phyloP scores from a whole-genome alignment of 169 alveolate genomes.

The Plasmodium falciparum region DNA sequence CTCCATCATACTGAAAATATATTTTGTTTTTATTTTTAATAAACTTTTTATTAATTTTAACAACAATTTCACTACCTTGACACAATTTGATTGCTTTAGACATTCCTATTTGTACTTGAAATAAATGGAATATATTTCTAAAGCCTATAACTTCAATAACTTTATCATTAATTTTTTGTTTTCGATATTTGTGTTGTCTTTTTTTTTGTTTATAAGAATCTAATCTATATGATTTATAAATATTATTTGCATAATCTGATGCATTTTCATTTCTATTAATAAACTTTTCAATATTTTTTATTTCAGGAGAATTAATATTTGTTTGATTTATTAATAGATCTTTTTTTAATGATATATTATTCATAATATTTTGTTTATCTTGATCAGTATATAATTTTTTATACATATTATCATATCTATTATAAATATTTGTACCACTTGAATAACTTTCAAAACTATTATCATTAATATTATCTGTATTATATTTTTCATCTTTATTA shows the following conservation, averaged over 20 bases:
- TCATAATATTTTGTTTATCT: neutral
- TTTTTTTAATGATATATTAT: neutral
- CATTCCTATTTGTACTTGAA: slow-evolving; percentile 82
- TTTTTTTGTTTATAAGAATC: slow-evolving; percentile 56
- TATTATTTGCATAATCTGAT: slow-evolving; percentile 11
- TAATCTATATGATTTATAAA: slow-evolving; percentile 52
- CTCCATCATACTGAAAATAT: slow-evolving; percentile 70
- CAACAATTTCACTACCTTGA: slow-evolving; percentile 57
- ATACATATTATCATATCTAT: neutral
- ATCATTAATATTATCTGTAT: neutral
- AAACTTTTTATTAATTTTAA: slow-evolving; percentile 44
- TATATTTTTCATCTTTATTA: neutral
- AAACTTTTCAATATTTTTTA: neutral
- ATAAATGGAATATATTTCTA: slow-evolving; percentile 82
- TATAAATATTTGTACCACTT: neutral
- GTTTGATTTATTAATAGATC: neutral
- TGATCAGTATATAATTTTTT: neutral
- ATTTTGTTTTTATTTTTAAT: slow-evolving; percentile 45
- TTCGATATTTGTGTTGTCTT: slow-evolving; percentile 38
- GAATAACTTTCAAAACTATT: neutral
- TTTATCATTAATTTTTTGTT: slow-evolving; percentile 83
- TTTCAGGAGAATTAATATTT: neutral
- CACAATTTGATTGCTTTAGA: slow-evolving; percentile 49
- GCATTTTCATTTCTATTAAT: slow-evolving; percentile 9
- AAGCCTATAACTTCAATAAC: slow-evolving; percentile 86